Conservation (phyloP, 208 protist species). For the Wallacemonas collosoma region DNA sequence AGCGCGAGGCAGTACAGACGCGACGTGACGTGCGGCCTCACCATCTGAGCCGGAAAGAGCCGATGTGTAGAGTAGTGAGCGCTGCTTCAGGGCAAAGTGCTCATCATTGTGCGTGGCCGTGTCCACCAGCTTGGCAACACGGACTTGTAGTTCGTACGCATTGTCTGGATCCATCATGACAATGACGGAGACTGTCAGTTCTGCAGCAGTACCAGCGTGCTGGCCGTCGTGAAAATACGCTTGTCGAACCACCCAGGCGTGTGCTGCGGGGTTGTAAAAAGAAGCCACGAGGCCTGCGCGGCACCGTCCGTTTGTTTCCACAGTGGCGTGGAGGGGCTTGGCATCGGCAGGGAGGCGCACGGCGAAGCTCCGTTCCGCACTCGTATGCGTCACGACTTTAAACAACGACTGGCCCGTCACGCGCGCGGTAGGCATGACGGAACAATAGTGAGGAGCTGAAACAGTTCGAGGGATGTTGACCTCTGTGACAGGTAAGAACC, state of each 20-base stretch:
- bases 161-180: slow-evolving; percentile 47
- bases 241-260: slow-evolving; percentile 60
- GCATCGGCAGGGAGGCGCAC: slow-evolving; percentile 35
- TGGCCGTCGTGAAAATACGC: slow-evolving; percentile 22
- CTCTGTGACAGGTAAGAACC: too few species aligned
- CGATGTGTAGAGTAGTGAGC: slow-evolving; percentile 29
- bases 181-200: slow-evolving; percentile 41
- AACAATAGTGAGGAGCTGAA: too few species aligned
- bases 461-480: too few species aligned
- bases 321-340: slow-evolving; percentile 40
- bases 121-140: slow-evolving; percentile 34
- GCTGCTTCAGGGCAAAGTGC: slow-evolving; percentile 35
- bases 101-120: slow-evolving; percentile 26
- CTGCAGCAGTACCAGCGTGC: slow-evolving; percentile 15
- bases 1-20: not conserved
- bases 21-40: not conserved
- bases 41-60: slow-evolving; percentile 1
- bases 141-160: slow-evolving; percentile 44
- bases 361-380: slow-evolving; percentile 25
- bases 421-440: not conserved
- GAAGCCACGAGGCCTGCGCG: slow-evolving; percentile 48
- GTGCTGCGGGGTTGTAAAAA: slow-evolving; percentile 49
- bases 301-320: slow-evolving; percentile 27
- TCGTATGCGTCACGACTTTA: slow-evolving; percentile 33
- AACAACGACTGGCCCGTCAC: not conserved